A percentile compares a stretch with the other conserved stretches of the same genome.
Evolutionary conservation across 2,329 filamentous ascomycete species (phyloP).

Genomic region (Sclerotinia nivalis): DNA sequence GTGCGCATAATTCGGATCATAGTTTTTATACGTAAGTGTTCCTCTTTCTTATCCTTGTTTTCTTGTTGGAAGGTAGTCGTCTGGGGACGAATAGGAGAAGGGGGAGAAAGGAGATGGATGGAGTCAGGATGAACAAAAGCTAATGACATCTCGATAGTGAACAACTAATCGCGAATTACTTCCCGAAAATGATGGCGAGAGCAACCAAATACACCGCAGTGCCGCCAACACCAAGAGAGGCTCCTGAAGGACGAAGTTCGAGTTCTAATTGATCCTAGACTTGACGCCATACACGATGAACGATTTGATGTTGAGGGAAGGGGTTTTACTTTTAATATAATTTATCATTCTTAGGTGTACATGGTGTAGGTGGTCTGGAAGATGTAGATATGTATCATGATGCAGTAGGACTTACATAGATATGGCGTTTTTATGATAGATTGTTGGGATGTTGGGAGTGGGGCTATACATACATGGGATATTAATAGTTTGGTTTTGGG

Average conservation of each 20-base stretch:
- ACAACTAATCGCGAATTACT: conserved; percentile 77
- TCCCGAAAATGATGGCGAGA: conserved; percentile 61
- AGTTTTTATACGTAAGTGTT: conserved; percentile 72
- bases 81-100: not conserved
- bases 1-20: conserved; percentile 74
- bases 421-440: not conserved
- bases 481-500: not conserved
- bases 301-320: not conserved
- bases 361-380: not conserved
- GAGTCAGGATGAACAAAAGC: not conserved
- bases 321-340: not conserved
- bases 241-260: not conserved
- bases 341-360: not conserved
- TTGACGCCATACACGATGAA: not conserved
- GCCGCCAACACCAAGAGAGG: not conserved
- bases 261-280: not conserved
- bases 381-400: not conserved
- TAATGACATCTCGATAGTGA: conserved; percentile 51
- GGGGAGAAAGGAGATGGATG: not conserved
- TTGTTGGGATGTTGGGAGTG: no score
- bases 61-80: no score
- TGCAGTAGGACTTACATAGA: not conserved
- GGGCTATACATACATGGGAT: no score
- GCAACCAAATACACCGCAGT: conserved; percentile 26
- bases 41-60: not conserved